These are phyloP conservation scores for Auricularia sp. DNA, from an alignment of 768 basidiomycete species.

Conservation along the genomic window DNA sequence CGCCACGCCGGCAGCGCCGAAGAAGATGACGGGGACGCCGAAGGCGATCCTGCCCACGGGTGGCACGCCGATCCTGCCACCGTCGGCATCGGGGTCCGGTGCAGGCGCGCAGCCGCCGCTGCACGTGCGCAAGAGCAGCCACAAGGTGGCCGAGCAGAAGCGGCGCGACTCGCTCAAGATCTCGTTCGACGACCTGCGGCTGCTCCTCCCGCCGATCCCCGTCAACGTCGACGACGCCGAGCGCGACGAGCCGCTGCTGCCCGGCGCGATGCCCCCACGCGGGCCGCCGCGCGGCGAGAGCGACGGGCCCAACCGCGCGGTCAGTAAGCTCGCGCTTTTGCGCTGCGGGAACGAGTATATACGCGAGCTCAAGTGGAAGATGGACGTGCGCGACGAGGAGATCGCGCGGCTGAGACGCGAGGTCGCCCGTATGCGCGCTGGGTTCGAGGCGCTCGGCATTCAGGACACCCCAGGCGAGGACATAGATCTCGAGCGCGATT, in stretches of 20 bases:
- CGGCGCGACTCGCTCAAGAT: constrained; percentile 93
- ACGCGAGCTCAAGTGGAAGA: constrained; percentile 58
- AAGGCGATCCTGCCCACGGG: constrained; percentile 18
- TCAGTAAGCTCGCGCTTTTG: constrained; percentile 86
- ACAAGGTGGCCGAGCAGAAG: constrained; percentile 96
- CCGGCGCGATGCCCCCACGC: constrained; percentile 81
- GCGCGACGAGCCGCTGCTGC: constrained; percentile 64
- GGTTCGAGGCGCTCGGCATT: background rate
- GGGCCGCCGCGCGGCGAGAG: constrained; percentile 76
- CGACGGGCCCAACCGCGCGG: constrained; percentile 90
- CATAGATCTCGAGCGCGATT: constrained; percentile 8
- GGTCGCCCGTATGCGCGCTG: constrained; percentile 43
- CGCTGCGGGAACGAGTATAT: constrained; percentile 89
- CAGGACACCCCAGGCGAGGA: constrained; percentile 6
- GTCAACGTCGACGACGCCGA: constrained; percentile 59
- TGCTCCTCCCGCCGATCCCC: constrained; percentile 80
- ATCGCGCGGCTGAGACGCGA: constrained; percentile 58
- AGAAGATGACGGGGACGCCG: background rate
- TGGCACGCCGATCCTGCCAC: constrained; percentile 21
- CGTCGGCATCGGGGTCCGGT: constrained; percentile 6
- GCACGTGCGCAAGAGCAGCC: constrained; percentile 62
- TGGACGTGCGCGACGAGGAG: constrained; percentile 74
- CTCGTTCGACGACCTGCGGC: constrained; percentile 77
- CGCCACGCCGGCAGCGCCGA: background rate
- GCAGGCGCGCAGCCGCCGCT: constrained; percentile 20